Percentiles rank a stretch among this genome's conserved stretches.
Conservation (phyloP, 495 filamentous ascomycete species). For the Neurospora hispaniola region DNA sequence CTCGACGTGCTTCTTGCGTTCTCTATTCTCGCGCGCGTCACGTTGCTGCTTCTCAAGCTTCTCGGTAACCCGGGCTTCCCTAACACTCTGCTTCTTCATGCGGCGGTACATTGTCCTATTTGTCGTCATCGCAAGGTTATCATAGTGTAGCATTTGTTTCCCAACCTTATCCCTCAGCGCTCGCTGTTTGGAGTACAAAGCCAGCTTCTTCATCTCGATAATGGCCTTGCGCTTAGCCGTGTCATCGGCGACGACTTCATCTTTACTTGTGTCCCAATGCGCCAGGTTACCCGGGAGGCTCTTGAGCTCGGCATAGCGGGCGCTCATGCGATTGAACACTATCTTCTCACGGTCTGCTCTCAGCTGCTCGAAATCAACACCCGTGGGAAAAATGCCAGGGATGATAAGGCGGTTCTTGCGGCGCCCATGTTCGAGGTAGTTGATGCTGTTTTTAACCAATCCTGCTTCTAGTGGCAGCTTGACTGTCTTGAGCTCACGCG, state of each 20-base stretch:
- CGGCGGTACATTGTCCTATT: constrained; percentile 82
- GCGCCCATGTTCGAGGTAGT: constrained; percentile 64
- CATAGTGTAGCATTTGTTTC: constrained; percentile 80
- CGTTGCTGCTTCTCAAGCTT: constrained; percentile 98
- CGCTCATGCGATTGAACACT: constrained; percentile 77
- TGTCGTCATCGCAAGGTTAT: constrained; percentile 89
- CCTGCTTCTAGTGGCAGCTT: constrained; percentile 52
- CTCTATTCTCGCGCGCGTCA: constrained; percentile 82
- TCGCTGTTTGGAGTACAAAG: constrained; percentile 74
- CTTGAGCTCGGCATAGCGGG: constrained; percentile 74
- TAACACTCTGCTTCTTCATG: constrained; percentile 90
- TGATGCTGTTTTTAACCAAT: constrained; percentile 48
- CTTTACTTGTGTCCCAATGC: constrained; percentile 70
- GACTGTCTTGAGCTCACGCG: constrained; percentile 42
- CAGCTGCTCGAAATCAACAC: constrained; percentile 73
- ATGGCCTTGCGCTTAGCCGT: constrained; percentile 78
- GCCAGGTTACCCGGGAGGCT: constrained; percentile 69
- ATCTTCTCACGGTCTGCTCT: constrained; percentile 78
- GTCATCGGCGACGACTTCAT: constrained; percentile 62
- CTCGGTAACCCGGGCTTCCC: constrained; percentile 95
- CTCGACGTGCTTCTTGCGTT: constrained; percentile 92
- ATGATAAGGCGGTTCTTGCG: constrained; percentile 65
- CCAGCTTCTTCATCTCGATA: constrained; percentile 85
- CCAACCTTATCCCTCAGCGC: constrained; percentile 74
- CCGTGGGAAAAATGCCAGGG: constrained; percentile 76